Evolutionary conservation across 805 yeast species (phyloP), one percentile per base, ranked within the genome.

Genomic region (Metschnikowia drakensbergensis): DNA sequence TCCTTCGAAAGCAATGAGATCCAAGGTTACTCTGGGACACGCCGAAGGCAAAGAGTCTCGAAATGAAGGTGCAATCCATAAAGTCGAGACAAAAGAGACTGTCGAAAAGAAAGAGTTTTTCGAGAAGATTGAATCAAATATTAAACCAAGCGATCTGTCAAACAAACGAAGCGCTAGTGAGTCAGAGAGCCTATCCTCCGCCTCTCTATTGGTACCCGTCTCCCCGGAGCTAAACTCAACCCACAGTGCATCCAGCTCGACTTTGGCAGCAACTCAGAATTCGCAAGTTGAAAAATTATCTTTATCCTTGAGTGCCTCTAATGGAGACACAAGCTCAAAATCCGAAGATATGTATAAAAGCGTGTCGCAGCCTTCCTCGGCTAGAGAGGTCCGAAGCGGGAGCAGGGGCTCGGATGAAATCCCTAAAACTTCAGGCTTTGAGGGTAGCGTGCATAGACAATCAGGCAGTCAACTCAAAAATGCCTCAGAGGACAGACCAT

Each of bases 361-460:
- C n/a, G 43, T 40, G 11, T 40, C 43, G 8, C 43, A 40, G n/a
- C 43, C 43, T 23, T 40, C 43, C 7, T 40, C 43, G 22, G 43
- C 43, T 8, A 40, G 31, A 25, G 43, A 40, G 11, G 43, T 36
- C 6, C 43, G 43, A 30, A 40, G 43, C 26, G 43, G 28, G 8
- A 40, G 43, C 29, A 40, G 29, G 29, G 43, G 43, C 3, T 31
- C 43, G 5, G 43, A 40, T 5, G 43, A 40, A 23, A 29, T 40
- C 8, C 43, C 23, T 35, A 23, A 29, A 30, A 8, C 34, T n/a
- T 23, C 43, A 17, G 31, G 43, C 6, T 40, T 36, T 4, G 43
- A 40, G 1, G 28, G 34, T 9, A 32, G 43, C 6, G 23, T 40
- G 22, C 29, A 31, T 9, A 30, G 36, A 3, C 43, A 32, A 30